Base-by-base conservation (phyloP, 345 rosid genomes). In the Populus tremula region DNA sequence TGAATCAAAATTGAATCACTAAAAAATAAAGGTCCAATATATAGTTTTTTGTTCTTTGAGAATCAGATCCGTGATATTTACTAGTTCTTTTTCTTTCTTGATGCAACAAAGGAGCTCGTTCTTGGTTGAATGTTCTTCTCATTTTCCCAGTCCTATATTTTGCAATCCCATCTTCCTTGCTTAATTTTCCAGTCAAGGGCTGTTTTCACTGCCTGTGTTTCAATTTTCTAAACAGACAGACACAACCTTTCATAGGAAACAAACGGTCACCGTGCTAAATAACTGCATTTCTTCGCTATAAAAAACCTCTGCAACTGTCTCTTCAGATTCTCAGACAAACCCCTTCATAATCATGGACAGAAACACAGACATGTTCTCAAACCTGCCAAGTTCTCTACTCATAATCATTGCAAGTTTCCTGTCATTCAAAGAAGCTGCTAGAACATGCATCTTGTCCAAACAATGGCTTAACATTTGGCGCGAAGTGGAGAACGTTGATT, bases 341-440 rank as follows among this genome's bases (percentile, higher is more conserved):
- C 64, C 64, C 6, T 59, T 59, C 29, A n/a, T 59, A 5, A 68
- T n/a, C 72, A 78, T 78, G 82, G 54, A 74, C 35, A n/a, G 74
- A 23, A 35, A 43, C 62, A 14, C 2, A 41, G 86, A 82, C 74
- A 59, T 36, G 61, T 59, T 87, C 53, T 69, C 67, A 6, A 23
- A 2, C 35, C 71, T 88, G 12, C 16, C 81, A 0, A 73, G 78
- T 36, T 47, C 75, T 8, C 25, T 85, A 1, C 62, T 87, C 2
- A 0, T 70, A 21, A 1, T 38, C 17, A 88, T 87, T 11, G 12
- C 84, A 2, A 82, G 89, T 20, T 70, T 20, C 39, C 62, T 86
- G 33, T 74, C 89, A 3, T 89, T 91, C 66, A 84, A 76, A 12
- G 82, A 87, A 27, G 86, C 89, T 0, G 85, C 79, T 6, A 78